Base-by-base conservation (phyloP, 2,329 filamentous ascomycete genomes). In the Alternaria novae-zelandiae region DNA sequence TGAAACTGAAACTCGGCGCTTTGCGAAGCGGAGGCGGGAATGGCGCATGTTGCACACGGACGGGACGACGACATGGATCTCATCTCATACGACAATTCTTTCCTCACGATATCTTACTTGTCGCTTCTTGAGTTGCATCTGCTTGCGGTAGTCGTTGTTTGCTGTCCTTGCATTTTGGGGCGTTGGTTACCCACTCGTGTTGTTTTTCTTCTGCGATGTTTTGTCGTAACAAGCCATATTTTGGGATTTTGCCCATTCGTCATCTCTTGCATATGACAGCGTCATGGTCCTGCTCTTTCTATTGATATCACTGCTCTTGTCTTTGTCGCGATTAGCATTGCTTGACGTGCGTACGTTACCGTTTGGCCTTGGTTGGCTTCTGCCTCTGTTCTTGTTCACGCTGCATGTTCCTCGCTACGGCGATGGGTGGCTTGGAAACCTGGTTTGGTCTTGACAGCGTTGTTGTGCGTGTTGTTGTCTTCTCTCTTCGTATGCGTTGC, bases 1-100 rank as follows among this genome's bases (percentile, higher is more conserved):
- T 60, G 56, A 65, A 63, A 63, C 61, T 46, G 47, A 17, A 50
- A 50, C 20, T n/a, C 43, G 30, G 17, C 55, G 43, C 53, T 28
- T 46, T 43, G 36, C 36, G 36, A 41, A 41, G 32, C 36, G 15
- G 53, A 45, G 26, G 26, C 32, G 32, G 44, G 53, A 26, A 63
- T 30, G 53, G 54, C 25, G 28, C 55, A 46, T 63, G 44, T 59
- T 53, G 45, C 47, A 61, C 47, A 61, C 54, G 25, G 21, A 26
- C 55, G 23, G 36, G 36, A 41, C 36, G 36, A 30, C 13, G 30
- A 53, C 49, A 53, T 53, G 28, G 20, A 36, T 36, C 49, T 17
- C 5, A 41, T 25, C 12, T 23, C 15, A 41, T 41, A 30, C 25
- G 13, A 50, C 46, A 26, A 49, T 26, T 58, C 21, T 57, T 15